A percentile compares a stretch with the other conserved stretches of the same genome.
Evolutionary conservation across 148 eudicot genomes (phyloP).

Genomic region (Nepenthes mirabilis): DNA sequence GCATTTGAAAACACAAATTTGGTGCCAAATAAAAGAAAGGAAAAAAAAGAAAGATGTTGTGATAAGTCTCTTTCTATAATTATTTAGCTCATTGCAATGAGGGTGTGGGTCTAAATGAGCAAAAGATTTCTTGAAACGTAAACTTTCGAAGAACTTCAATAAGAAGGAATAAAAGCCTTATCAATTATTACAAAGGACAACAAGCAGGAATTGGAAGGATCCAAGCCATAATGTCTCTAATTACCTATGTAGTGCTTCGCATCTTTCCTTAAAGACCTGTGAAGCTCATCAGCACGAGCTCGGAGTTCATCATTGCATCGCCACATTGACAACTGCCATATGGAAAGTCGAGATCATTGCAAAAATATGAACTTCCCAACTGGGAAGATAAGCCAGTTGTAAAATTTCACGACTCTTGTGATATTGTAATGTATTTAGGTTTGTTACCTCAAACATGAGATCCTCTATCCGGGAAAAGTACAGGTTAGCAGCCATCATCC

Average conservation of each 20-base stretch:
- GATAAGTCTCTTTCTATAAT: too few species aligned
- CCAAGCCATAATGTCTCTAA: background rate
- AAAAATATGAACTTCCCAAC: background rate
- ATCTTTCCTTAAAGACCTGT: slow-evolving; percentile 8
- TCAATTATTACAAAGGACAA: background rate
- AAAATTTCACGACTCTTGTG: background rate
- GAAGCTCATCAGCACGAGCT: slow-evolving; percentile 8
- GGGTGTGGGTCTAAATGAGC: too few species aligned
- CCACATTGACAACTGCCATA: slow-evolving; percentile 13
- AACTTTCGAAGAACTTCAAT: too few species aligned
- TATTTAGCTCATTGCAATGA: too few species aligned
- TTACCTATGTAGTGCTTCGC: slow-evolving; percentile 11
- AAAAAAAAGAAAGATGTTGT: too few species aligned
- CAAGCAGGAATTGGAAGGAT: background rate
- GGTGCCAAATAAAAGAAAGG: background rate
- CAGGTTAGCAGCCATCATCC: slow-evolving; percentile 15
- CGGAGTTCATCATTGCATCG: slow-evolving; percentile 14
- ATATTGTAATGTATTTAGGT: background rate
- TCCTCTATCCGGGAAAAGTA: slow-evolving; percentile 13
- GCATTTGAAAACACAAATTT: background rate
- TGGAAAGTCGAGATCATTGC: background rate
- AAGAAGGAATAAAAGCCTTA: too few species aligned
- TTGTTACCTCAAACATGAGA: slow-evolving; percentile 14
- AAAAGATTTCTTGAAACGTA: too few species aligned
- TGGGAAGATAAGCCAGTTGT: background rate